Conservation (phyloP, 164 flowering plant genomes). For the Nelumbo lutea region DNA sequence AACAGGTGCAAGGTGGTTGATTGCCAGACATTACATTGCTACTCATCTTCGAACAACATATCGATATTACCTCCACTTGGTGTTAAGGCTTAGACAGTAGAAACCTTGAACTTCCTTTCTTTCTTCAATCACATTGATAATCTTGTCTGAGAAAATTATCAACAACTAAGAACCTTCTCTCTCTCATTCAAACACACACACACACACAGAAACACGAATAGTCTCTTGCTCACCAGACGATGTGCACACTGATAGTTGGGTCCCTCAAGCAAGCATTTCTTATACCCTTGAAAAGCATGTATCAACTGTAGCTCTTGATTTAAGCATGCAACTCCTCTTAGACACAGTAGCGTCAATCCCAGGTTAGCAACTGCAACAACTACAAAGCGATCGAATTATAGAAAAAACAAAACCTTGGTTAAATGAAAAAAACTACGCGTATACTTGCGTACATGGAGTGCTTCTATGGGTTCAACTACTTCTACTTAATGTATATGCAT, state of each 20-base stretch:
- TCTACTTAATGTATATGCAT: too few species aligned
- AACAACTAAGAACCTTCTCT: neutral
- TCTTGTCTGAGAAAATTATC: conserved; percentile 9
- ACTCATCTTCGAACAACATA: conserved; percentile 22
- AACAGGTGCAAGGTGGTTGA: conserved; percentile 15
- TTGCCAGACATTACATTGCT: conserved; percentile 17
- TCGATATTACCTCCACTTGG: conserved; percentile 12
- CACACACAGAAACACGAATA: neutral
- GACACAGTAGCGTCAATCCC: conserved; percentile 10
- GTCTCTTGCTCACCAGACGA: conserved; percentile 19
- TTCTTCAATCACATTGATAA: conserved; percentile 9
- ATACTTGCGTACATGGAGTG: too few species aligned
- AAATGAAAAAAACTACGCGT: too few species aligned
- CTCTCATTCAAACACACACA: neutral
- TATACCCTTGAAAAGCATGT: conserved; percentile 8
- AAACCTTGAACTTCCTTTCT: conserved; percentile 6
- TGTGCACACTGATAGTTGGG: conserved; percentile 13
- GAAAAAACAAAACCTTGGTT: too few species aligned
- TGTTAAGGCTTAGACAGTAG: conserved; percentile 10
- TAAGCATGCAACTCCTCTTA: conserved; percentile 29
- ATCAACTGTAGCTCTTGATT: conserved; percentile 14
- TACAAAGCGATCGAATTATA: too few species aligned
- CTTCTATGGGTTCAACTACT: too few species aligned
- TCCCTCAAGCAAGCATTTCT: conserved; percentile 16
- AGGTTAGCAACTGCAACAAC: neutral